These are phyloP conservation scores for Polytrichum formosum DNA, from an alignment of 225 moss, liverwort and hornwort species.

Conservation along the genomic window DNA sequence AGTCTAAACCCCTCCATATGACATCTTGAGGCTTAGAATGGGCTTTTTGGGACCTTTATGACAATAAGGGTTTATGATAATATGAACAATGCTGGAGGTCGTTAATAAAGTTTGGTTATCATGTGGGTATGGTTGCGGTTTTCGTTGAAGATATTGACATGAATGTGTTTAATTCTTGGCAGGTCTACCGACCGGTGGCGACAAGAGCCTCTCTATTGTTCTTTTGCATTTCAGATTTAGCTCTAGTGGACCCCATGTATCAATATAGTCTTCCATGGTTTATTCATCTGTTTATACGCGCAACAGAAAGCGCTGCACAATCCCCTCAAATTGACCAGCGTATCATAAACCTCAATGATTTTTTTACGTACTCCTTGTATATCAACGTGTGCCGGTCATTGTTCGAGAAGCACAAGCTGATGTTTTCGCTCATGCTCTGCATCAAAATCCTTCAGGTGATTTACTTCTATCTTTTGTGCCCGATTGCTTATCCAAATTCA, in stretches of 20 bases:
- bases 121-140: too few species aligned
- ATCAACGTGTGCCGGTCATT: slow-evolving; percentile 85
- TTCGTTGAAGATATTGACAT: too few species aligned
- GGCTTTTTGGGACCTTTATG: too few species aligned
- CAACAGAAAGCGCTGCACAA: slow-evolving; percentile 69
- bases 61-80: too few species aligned
- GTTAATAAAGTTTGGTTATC: too few species aligned
- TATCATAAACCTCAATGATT: slow-evolving; percentile 61
- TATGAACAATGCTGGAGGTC: too few species aligned
- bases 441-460: slow-evolving; percentile 76
- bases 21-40: too few species aligned
- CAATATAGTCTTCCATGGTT: slow-evolving; percentile 93
- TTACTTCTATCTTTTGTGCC: too few species aligned
- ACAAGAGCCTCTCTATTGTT: slow-evolving; percentile 75
- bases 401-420: slow-evolving; percentile 90
- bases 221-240: slow-evolving; percentile 86
- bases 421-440: slow-evolving; percentile 93
- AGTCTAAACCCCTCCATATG: too few species aligned
- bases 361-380: slow-evolving; percentile 76
- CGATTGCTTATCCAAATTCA: too few species aligned
- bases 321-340: slow-evolving; percentile 44
- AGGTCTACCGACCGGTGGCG: slow-evolving; percentile 83
- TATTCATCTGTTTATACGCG: slow-evolving; percentile 61
- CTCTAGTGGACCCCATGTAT: slow-evolving; percentile 86
- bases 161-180: neutral